These are phyloP conservation scores for Silene latifolia DNA, from an alignment of 148 eudicot species.

Conservation along the genomic window DNA sequence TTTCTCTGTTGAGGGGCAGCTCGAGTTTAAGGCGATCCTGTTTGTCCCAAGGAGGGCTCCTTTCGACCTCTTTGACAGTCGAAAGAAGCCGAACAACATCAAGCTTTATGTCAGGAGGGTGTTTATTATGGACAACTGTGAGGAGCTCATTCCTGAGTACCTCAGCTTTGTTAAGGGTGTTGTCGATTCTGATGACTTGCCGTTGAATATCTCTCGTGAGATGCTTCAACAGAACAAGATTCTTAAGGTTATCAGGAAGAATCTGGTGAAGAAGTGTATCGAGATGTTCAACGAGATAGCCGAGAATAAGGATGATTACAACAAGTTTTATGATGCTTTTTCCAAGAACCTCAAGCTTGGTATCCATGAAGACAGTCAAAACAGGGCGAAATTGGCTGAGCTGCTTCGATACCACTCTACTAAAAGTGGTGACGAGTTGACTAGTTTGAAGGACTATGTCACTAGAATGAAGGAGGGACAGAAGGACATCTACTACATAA, in stretches of 20 bases:
- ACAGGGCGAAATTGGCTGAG: conserved; percentile 72
- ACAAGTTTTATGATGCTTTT: conserved; percentile 84
- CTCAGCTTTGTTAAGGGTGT: conserved; percentile 75
- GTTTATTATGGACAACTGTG: conserved; percentile 40
- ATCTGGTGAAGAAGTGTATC: conserved; percentile 85
- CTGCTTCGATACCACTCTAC: conserved; percentile 76
- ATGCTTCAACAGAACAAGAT: conserved; percentile 91
- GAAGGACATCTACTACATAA: conserved; percentile 71
- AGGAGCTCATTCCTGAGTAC: conserved; percentile 77
- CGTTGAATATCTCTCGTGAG: conserved; percentile 90
- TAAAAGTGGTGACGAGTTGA: conserved; percentile 80
- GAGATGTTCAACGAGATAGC: conserved; percentile 94
- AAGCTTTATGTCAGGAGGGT: conserved; percentile 94
- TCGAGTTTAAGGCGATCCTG: conserved; percentile 2
- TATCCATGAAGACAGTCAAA: conserved; percentile 84
- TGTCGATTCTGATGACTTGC: conserved; percentile 45
- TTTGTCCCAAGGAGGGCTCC: conserved; percentile 13
- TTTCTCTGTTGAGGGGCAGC: conserved; percentile 74
- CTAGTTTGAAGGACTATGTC: conserved; percentile 82
- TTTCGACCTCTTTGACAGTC: conserved; percentile 68
- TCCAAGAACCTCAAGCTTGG: conserved; percentile 86
- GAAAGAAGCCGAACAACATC: conserved; percentile 86
- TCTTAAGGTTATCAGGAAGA: conserved; percentile 90
- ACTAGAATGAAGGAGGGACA: conserved; percentile 94
- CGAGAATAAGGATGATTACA: conserved; percentile 87